Base-by-base conservation (phyloP, 2,329 filamentous ascomycete genomes). In the Cladosporium sp. region DNA sequence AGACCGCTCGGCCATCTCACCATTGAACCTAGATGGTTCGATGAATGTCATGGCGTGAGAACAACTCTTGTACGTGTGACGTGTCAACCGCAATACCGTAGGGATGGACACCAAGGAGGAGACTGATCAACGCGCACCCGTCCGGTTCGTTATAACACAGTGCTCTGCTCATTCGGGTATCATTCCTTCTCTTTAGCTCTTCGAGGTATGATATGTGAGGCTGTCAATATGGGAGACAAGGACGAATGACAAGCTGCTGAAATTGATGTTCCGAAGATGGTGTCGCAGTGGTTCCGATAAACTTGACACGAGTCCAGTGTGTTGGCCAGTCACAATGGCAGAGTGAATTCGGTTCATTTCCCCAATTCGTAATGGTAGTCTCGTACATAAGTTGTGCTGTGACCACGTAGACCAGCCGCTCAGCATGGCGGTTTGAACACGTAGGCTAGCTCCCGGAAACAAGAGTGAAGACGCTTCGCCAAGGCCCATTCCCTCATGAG, bases 1-100 rank as follows among this genome's bases (percentile, higher is more conserved):
- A 64, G 60, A 64, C 60, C 60, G 60, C 60, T 64, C 60, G 60
- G 60, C 60, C 60, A 64, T 64, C 60, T 64, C 60, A 64, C 60
- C 60, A 24, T n/a, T 64, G 36, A 64, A 55, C 55, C 44, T 38
- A 18, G 18, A 14, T 55, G 60, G 55, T 55, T 44, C 49, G 49
- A 44, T 55, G 34, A 32, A 18, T 11, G 28, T 2, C 2, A n/a
- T 0, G 1, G 3, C 15, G 14, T 15, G 4, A 1, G 3, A 30
- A 11, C 6, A 15, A 1, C 2, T 30, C 51, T 32, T 54, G 51
- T 32, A 54, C 51, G 28, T 32, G 2, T 11, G 3, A 6, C n/a
- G 12, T 21, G 6, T 21, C n/a, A 24, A 10, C 8, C n/a, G 8
- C n/a, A 47, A 47, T 0, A 47, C 4, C 8, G 7, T 8, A 6